These are phyloP conservation scores for Chimonanthus praecox DNA, from an alignment of 164 flowering plant genomes.

Conservation along the genomic window DNA sequence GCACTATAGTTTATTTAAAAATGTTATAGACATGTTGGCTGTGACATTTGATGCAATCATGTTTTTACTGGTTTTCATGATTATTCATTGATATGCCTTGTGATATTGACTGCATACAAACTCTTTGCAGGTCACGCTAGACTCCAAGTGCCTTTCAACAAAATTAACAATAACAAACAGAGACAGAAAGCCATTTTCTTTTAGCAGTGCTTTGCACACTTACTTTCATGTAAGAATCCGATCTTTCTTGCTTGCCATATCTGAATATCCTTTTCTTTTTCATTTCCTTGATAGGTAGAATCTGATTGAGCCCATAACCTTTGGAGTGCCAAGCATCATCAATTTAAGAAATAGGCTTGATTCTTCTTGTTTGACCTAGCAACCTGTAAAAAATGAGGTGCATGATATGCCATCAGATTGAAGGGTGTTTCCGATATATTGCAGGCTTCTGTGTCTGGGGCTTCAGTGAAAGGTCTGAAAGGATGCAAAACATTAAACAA, in stretches of 20 bases:
- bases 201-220: constrained; percentile 82
- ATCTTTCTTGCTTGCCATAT: not conserved
- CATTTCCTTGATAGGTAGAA: not conserved
- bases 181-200: constrained; percentile 70
- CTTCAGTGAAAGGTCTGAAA: constrained; percentile 75
- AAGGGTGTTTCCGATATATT: not conserved
- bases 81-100: not conserved
- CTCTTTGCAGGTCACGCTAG: constrained; percentile 57
- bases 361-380: not conserved
- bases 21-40: not conserved
- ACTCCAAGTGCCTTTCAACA: constrained; percentile 69
- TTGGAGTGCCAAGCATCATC: not conserved
- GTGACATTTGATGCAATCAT: not conserved
- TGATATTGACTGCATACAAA: constrained; percentile 6
- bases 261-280: constrained; percentile 1
- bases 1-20: not conserved
- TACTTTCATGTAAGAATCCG: constrained; percentile 72
- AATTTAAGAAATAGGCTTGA: not conserved
- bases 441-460: constrained; percentile 74
- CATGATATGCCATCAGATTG: not conserved
- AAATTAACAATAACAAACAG: constrained; percentile 67
- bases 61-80: not conserved
- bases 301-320: not conserved
- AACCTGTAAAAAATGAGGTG: not conserved
- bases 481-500: constrained; percentile 91